phyloP scores from a whole-genome alignment of 345 rosid species.

The Noccaea caerulescens region DNA sequence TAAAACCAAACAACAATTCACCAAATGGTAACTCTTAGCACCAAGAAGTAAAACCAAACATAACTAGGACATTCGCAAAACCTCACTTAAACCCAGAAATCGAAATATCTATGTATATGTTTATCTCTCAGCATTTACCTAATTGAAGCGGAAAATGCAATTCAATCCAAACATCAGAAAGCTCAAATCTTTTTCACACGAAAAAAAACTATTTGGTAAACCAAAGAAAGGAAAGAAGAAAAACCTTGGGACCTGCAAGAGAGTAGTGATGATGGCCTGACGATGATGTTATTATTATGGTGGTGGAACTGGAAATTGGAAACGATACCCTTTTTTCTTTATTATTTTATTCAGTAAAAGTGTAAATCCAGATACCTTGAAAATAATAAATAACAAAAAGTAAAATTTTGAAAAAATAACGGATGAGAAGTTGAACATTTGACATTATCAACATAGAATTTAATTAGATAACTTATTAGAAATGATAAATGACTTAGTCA shows the following conservation, averaged over 20 bases:
- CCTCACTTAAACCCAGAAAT: slow-evolving; percentile 23
- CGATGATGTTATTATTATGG: slow-evolving; percentile 91
- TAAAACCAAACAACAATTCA: slow-evolving; percentile 11
- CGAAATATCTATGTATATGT: background rate
- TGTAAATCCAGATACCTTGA: no score
- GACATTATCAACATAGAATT: no score
- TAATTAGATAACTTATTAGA: no score
- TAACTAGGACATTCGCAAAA: slow-evolving; percentile 6
- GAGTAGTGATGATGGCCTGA: slow-evolving; percentile 78
- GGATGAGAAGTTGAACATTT: no score
- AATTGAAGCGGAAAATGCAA: slow-evolving; percentile 21
- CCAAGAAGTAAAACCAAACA: slow-evolving; percentile 31
- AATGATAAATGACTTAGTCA: no score
- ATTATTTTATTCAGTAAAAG: no score
- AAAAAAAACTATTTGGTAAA: background rate
- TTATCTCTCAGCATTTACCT: background rate
- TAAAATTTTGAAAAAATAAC: no score
- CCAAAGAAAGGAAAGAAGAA: background rate
- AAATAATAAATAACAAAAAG: no score
- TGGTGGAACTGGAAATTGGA: slow-evolving; percentile 90
- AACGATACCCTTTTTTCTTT: slow-evolving; percentile 47
- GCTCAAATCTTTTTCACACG: background rate
- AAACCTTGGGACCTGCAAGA: slow-evolving; percentile 65
- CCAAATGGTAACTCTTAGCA: slow-evolving; percentile 1
- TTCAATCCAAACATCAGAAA: background rate